A percentile compares a stretch with the other conserved stretches of the same genome.
phyloP scores from a whole-genome alignment of 2,329 filamentous ascomycete species.

The Zymoseptoria pseudotritici region DNA sequence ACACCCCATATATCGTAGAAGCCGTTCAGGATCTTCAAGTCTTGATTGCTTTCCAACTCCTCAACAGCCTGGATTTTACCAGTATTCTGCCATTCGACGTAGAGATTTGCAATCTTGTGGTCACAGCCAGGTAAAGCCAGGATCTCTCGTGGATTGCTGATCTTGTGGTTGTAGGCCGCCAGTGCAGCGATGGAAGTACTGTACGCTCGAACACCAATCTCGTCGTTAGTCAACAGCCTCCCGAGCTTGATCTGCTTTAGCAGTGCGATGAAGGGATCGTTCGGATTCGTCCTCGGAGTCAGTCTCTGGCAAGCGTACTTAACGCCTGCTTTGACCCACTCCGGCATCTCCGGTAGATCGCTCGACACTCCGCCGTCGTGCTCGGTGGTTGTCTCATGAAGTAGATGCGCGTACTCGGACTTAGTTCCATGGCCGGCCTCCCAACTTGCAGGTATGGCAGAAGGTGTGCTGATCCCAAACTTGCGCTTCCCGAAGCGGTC shows the following conservation, averaged over 20 bases:
- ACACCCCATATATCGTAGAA: slow-evolving; percentile 95
- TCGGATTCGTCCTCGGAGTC: slow-evolving; percentile 63
- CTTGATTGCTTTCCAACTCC: slow-evolving; percentile 56
- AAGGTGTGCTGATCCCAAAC: slow-evolving; percentile 15
- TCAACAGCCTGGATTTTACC: slow-evolving; percentile 54
- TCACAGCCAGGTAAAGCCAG: slow-evolving; percentile 68
- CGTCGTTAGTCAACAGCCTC: slow-evolving; percentile 64
- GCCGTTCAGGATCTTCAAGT: slow-evolving; percentile 54
- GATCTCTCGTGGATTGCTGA: slow-evolving; percentile 41
- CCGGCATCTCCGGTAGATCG: slow-evolving; percentile 59
- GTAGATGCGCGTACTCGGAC: slow-evolving; percentile 39
- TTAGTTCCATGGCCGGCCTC: slow-evolving; percentile 26
- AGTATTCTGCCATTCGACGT: slow-evolving; percentile 62
- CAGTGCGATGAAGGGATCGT: slow-evolving; percentile 64
- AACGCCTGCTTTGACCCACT: slow-evolving; percentile 57
- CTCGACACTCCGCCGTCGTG: slow-evolving; percentile 50
- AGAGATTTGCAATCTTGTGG: slow-evolving; percentile 68
- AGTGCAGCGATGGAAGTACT: slow-evolving; percentile 77
- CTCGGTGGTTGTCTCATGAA: slow-evolving; percentile 69
- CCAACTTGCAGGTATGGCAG: slow-evolving; percentile 19
- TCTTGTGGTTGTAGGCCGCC: slow-evolving; percentile 65
- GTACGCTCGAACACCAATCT: slow-evolving; percentile 77
- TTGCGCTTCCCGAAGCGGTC: slow-evolving; percentile 23
- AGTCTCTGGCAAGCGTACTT: slow-evolving; percentile 75
- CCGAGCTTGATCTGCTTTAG: slow-evolving; percentile 67